Evolutionary conservation across 441 rosid genomes (phyloP).

Genomic region (Pelargonium myrrhifolium): DNA sequence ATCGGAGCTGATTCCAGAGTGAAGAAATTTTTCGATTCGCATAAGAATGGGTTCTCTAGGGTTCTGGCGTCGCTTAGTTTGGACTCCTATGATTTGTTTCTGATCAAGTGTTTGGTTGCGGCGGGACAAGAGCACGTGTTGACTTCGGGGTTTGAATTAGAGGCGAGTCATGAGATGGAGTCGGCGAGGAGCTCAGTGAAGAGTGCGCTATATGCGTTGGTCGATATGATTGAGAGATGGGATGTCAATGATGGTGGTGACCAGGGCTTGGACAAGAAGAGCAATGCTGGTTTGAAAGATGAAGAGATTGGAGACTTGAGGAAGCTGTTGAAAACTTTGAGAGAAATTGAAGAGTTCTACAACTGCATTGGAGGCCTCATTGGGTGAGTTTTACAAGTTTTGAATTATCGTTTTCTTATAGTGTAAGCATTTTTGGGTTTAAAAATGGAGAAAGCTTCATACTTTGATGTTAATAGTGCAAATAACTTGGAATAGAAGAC

Average conservation of each 20-base stretch:
- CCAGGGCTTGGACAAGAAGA: constrained; percentile 23
- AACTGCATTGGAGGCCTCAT: not conserved
- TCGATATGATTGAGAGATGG: constrained; percentile 65
- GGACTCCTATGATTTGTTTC: constrained; percentile 39
- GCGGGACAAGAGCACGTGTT: constrained; percentile 74
- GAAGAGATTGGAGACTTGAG: constrained; percentile 20
- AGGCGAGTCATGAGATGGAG: constrained; percentile 26
- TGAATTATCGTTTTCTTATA: not conserved
- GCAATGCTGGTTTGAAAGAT: constrained; percentile 27
- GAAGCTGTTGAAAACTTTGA: not conserved
- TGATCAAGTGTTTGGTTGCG: constrained; percentile 67
- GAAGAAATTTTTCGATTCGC: constrained; percentile 32
- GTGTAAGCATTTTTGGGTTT: not conserved
- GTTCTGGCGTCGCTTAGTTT: constrained; percentile 35
- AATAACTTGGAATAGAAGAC: not conserved
- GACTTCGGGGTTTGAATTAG: constrained; percentile 27
- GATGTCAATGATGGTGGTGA: constrained; percentile 31
- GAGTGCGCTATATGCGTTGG: constrained; percentile 55
- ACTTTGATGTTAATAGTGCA: no score
- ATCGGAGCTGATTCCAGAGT: constrained; percentile 51
- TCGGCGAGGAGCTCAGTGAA: constrained; percentile 44
- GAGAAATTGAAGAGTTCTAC: not conserved
- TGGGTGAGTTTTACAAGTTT: not conserved
- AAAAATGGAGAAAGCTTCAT: no score
- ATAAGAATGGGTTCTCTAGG: constrained; percentile 27